Conservation (phyloP, 1,284 basidiomycete genomes). For the Cutaneotrichosporon sp. region DNA sequence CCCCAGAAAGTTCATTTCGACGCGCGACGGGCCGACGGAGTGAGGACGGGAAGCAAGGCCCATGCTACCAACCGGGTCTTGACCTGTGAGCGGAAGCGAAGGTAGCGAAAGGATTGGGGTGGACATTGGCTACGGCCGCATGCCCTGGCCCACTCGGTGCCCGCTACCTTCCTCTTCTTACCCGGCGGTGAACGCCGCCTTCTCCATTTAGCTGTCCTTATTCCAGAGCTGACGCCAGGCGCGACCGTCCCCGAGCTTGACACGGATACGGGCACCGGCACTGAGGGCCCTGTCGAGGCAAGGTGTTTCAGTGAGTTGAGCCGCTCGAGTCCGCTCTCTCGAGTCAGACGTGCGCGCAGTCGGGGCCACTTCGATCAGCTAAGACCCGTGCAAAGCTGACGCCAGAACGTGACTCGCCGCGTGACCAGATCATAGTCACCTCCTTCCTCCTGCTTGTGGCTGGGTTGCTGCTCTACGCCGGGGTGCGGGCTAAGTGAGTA, state of each 20-base stretch:
- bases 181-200: no score
- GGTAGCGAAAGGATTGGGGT: no score
- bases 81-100: not conserved
- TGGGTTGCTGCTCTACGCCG: slow-evolving; percentile 73
- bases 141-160: no score
- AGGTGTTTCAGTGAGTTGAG: slow-evolving; percentile 89
- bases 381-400: not conserved
- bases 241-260: slow-evolving; percentile 80
- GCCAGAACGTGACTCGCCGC: slow-evolving; percentile 66
- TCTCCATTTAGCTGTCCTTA: not conserved
- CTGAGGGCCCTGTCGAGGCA: slow-evolving; percentile 91
- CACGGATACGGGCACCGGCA: slow-evolving; percentile 88
- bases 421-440: slow-evolving; percentile 85
- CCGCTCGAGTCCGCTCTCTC: no score
- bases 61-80: no score
- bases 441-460: slow-evolving; percentile 79
- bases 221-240: slow-evolving; percentile 50
- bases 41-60: not conserved
- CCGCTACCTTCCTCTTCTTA: no score
- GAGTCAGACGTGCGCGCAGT: no score
- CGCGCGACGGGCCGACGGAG: no score
- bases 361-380: no score
- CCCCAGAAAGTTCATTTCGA: no score
- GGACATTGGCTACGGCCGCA: no score
- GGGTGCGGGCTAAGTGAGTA: slow-evolving; percentile 57